phyloP scores from a whole-genome alignment of 805 yeast species.

The Wickerhamiella alocasiicola region DNA sequence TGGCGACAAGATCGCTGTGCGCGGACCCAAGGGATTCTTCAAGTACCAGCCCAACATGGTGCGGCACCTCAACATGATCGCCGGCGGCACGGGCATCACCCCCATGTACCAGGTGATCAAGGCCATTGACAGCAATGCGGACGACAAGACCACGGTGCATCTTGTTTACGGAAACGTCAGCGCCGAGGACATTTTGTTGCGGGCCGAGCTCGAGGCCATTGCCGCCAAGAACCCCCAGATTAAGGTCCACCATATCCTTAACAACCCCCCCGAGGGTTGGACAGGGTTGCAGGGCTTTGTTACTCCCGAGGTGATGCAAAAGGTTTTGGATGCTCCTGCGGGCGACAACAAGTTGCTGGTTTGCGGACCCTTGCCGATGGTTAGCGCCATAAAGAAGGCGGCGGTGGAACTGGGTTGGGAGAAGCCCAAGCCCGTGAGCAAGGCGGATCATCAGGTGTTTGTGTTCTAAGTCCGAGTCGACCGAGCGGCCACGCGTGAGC shows the following conservation, averaged over 20 bases:
- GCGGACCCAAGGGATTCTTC: constrained; percentile 84
- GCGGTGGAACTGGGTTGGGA: constrained; percentile 62
- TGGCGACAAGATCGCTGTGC: constrained; percentile 59
- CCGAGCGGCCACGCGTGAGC: too few species aligned
- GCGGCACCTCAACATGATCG: constrained; percentile 70
- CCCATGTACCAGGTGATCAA: constrained; percentile 81
- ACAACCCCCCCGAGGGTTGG: constrained; percentile 63
- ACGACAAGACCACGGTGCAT: constrained; percentile 62
- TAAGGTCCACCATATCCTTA: constrained; percentile 59
- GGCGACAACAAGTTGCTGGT: constrained; percentile 57
- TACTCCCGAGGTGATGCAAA: constrained; percentile 56
- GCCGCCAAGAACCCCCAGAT: constrained; percentile 35
- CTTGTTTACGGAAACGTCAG: constrained; percentile 73
- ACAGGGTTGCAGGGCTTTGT: constrained; percentile 67
- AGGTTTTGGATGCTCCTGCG: constrained; percentile 48
- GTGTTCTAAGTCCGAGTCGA: constrained; percentile 57
- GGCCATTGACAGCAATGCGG: constrained; percentile 63
- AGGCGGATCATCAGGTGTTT: constrained; percentile 83
- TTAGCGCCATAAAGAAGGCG: constrained; percentile 68
- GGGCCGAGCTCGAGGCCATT: constrained; percentile 63
- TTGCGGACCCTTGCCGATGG: constrained; percentile 95
- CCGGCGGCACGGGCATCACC: constrained; percentile 94
- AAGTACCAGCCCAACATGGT: constrained; percentile 71
- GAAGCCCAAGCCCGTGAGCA: constrained; percentile 80
- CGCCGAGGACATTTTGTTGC: constrained; percentile 68